Base-by-base conservation (phyloP, 2,329 filamentous ascomycete species). In the Ascochyta lentis region DNA sequence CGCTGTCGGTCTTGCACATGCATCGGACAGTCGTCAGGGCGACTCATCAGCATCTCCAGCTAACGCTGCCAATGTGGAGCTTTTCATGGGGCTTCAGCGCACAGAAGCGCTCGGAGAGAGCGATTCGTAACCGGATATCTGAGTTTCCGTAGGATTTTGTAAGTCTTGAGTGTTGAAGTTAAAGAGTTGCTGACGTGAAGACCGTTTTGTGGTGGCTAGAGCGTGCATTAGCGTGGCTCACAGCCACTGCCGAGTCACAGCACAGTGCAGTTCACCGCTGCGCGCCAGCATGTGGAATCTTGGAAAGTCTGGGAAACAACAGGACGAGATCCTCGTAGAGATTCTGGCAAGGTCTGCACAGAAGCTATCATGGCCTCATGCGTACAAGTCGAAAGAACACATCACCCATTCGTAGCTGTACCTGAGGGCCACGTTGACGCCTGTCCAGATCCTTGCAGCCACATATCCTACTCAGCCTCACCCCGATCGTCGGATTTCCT, bases 81-180 rank as follows among this genome's bases (percentile, higher is more conserved):
- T 38, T 27, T 35, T 46, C 47, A 35, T 41, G 51, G 22, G 27
- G 57, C 37, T 39, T 40, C 19, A 44, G 41, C 19, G 31, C 34
- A 42, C 54, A 44, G 52, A 54, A 45, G 41, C 15, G 31, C 22
- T 16, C 50, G 45, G 59, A 34, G 38, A 38, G 8, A 40, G 56
- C 56, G 59, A 63, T 42, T 50, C 40, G 42, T 38, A 34, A 45
- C 59, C 64, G 67, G 68, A 45, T 60, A 54, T 16, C 54, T 37
- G 22, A 59, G 23, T 47, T 67, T 31, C 65, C 67, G 68, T 51
- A 38, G 54, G 44, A 56, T 51, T 58, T 44, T 49, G 40, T 33
- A 56, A 51, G 46, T 40, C 38, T 27, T 39, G 38, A 55, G 27
- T 5, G 23, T 51, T 41, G 46, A 15, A 44, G 39, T 49, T 15